Evolutionary conservation across 768 basidiomycete genomes (phyloP).

Genomic region (Tubosaeta sp.): DNA sequence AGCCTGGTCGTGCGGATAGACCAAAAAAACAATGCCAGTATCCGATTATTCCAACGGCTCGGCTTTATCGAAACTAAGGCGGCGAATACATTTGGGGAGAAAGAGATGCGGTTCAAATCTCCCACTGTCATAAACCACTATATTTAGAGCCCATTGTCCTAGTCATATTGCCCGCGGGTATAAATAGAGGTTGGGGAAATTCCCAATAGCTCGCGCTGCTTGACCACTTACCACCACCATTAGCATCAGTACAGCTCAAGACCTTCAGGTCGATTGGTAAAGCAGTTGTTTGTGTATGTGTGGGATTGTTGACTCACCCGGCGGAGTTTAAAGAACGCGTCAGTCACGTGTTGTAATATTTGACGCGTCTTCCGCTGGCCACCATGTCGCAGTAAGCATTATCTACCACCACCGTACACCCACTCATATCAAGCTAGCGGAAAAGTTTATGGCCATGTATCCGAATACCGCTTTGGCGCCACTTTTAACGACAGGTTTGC

Average conservation of each 20-base stretch:
- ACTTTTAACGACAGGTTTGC: constrained; percentile 20
- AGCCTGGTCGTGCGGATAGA: constrained; percentile 69
- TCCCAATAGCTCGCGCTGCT: not conserved
- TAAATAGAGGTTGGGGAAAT: constrained; percentile 5
- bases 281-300: constrained; percentile 13
- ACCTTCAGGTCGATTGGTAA: not conserved
- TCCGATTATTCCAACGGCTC: constrained; percentile 67
- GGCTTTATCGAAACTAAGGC: constrained; percentile 68
- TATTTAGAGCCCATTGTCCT: constrained; percentile 10
- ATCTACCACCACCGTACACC: not conserved
- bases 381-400: constrained; percentile 18
- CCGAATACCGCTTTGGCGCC: constrained; percentile 15
- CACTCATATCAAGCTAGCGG: constrained; percentile 4
- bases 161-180: constrained; percentile 12
- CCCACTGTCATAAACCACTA: constrained; percentile 2
- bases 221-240: not conserved
- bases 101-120: constrained; percentile 60
- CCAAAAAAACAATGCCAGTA: constrained; percentile 63
- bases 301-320: constrained; percentile 4
- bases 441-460: constrained; percentile 29
- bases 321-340: constrained; percentile 5
- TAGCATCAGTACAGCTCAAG: too few relatives aligned
- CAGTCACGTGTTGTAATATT: not conserved
- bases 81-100: constrained; percentile 74
- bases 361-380: constrained; percentile 5